A percentile compares a stretch with the other conserved stretches of the same genome.
Evolutionary conservation across 2,329 filamentous ascomycete species (phyloP).

Genomic region (Apiospora saccharicola): DNA sequence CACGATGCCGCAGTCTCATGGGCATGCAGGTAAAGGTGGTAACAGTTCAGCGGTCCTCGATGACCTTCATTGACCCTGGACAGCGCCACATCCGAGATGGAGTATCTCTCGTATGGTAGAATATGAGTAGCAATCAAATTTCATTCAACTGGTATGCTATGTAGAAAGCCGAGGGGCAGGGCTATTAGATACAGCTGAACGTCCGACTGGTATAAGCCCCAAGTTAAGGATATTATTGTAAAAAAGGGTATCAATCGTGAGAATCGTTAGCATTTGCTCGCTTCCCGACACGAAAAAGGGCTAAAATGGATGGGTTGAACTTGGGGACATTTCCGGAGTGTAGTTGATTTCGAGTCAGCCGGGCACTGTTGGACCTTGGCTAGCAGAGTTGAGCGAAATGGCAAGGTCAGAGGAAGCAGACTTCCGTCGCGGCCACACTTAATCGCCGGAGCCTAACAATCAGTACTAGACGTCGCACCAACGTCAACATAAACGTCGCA

Average conservation of each 20-base stretch:
- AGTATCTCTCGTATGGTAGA: not conserved
- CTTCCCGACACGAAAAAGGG: not conserved
- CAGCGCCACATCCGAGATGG: not conserved
- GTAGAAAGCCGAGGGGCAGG: not conserved
- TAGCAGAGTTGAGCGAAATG: not conserved
- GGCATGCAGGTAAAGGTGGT: not conserved
- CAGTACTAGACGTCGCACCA: not conserved
- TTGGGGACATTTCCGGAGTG: not conserved
- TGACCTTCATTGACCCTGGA: not conserved
- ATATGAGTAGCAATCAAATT: not conserved
- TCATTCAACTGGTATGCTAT: not conserved
- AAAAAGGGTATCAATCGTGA: not conserved
- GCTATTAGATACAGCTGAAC: not conserved
- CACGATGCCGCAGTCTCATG: not conserved
- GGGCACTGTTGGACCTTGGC: not conserved
- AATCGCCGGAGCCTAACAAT: not conserved
- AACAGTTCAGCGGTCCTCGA: not conserved
- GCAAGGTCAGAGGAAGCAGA: not conserved
- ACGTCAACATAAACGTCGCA: not conserved
- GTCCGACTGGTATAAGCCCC: not conserved
- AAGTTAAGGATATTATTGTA: not conserved
- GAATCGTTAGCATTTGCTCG: not conserved
- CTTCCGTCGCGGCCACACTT: conserved; percentile 6
- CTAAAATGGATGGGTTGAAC: not conserved
- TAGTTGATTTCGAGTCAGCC: not conserved